These are phyloP conservation scores for Moricandia arvensis DNA, from an alignment of 345 rosid genomes.

Conservation along the genomic window DNA sequence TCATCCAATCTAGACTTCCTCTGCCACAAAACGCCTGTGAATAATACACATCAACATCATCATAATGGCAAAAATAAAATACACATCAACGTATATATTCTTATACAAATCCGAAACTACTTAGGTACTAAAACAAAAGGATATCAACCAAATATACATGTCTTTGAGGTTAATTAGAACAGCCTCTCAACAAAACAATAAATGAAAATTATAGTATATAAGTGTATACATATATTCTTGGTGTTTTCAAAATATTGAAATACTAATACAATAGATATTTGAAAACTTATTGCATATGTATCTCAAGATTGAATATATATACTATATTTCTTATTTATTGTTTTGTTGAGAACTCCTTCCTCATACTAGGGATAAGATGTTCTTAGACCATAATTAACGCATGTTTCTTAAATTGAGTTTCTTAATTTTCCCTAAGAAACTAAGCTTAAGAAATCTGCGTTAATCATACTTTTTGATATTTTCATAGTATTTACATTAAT, in stretches of 20 bases:
- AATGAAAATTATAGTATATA: not conserved
- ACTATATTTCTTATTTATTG: not conserved
- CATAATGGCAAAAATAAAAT: not conserved
- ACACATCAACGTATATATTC: not conserved
- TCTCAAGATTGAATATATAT: not conserved
- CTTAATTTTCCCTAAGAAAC: too few relatives aligned
- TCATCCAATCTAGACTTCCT: constrained; percentile 74
- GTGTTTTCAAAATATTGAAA: not conserved
- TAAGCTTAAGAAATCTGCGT: too few relatives aligned
- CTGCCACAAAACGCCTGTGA: constrained; percentile 43
- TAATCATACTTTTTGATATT: too few relatives aligned
- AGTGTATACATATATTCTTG: not conserved
- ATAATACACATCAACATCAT: not conserved
- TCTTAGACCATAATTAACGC: too few relatives aligned
- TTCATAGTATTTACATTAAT: too few relatives aligned
- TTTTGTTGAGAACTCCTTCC: not conserved
- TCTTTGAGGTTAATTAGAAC: not conserved
- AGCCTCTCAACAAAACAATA: not conserved
- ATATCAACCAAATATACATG: not conserved
- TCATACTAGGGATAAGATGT: not conserved
- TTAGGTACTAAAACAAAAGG: not conserved
- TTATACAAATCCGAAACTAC: not conserved
- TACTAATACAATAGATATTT: not conserved
- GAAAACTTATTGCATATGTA: not conserved
- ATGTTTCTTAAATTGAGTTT: too few relatives aligned